Conservation (phyloP, 1,139 yeast genomes). For the Dujonia santamariae region DNA sequence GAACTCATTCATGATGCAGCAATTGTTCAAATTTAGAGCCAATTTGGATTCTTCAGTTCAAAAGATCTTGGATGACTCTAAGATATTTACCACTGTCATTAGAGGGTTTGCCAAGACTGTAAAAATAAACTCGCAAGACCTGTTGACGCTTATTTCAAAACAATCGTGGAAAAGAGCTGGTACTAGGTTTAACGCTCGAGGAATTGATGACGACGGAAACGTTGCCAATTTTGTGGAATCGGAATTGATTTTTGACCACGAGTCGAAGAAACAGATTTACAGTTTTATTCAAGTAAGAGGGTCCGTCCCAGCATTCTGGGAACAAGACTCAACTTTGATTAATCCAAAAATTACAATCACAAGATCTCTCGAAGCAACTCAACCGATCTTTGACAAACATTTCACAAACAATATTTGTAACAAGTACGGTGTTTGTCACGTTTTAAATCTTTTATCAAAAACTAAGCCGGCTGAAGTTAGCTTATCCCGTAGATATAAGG, state of each 20-base stretch:
- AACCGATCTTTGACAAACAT: conserved; percentile 83
- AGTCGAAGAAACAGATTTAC: conserved; percentile 46
- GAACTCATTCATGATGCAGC: conserved; percentile 90
- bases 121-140: conserved; percentile 51
- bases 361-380: conserved; percentile 87
- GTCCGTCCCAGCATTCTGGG: conserved; percentile 96
- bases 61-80: conserved; percentile 62
- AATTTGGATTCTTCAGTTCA: conserved; percentile 62
- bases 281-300: conserved; percentile 90
- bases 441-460: conserved; percentile 73
- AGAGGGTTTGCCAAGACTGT: conserved; percentile 92
- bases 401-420: conserved; percentile 58
- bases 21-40: conserved; percentile 69
- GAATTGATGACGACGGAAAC: conserved; percentile 91
- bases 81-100: conserved; percentile 85
- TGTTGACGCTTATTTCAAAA: conserved; percentile 78
- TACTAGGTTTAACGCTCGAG: conserved; percentile 89
- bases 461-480: conserved; percentile 76
- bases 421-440: conserved; percentile 83
- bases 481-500: conserved; percentile 63
- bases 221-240: conserved; percentile 98
- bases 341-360: conserved; percentile 86
- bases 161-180: conserved; percentile 98
- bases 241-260: conserved; percentile 66
- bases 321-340: conserved; percentile 84